A percentile compares a stretch with the other conserved stretches of the same genome.
Conservation (phyloP, 1,284 basidiomycete species). For the Rhodotorula sp. region DNA sequence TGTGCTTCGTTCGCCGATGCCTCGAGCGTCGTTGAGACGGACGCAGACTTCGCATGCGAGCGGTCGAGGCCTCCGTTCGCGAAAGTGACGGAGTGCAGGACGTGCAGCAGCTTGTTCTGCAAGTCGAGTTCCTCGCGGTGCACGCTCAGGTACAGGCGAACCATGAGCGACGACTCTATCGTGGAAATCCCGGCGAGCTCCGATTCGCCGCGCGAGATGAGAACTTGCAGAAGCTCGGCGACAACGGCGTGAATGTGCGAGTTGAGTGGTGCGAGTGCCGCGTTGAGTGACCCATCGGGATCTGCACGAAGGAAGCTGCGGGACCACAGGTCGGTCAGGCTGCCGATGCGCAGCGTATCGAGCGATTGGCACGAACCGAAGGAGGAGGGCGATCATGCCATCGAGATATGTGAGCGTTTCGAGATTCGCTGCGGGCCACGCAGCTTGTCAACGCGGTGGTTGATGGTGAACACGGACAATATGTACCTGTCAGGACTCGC, state of each 20-base stretch:
- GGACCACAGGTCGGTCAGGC: not conserved
- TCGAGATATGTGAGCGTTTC: conserved; percentile 67
- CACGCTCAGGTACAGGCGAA: conserved; percentile 72
- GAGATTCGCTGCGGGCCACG: conserved; percentile 23
- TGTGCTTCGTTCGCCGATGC: not conserved
- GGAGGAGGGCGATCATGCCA: conserved; percentile 65
- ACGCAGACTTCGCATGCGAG: not conserved
- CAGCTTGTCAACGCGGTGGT: too few species aligned
- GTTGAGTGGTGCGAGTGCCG: conserved; percentile 65
- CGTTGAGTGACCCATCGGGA: conserved; percentile 57
- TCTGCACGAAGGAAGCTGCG: conserved; percentile 73
- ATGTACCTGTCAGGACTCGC: conserved; percentile 63
- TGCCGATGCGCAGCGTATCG: not conserved
- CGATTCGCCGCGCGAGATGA: conserved; percentile 77
- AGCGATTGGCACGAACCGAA: conserved; percentile 54
- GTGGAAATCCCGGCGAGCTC: conserved; percentile 62
- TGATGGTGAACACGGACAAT: not conserved
- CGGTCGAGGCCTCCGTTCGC: conserved; percentile 20
- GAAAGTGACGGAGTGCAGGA: conserved; percentile 76
- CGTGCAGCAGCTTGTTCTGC: conserved; percentile 88
- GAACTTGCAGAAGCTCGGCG: conserved; percentile 77
- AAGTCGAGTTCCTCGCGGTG: conserved; percentile 71
- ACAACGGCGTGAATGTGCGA: conserved; percentile 68
- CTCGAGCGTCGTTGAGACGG: not conserved
- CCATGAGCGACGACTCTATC: conserved; percentile 70